Percentiles rank a stretch among this genome's conserved stretches.
phyloP scores from a whole-genome alignment of 768 basidiomycete genomes.

The Lentinula raphanica region DNA sequence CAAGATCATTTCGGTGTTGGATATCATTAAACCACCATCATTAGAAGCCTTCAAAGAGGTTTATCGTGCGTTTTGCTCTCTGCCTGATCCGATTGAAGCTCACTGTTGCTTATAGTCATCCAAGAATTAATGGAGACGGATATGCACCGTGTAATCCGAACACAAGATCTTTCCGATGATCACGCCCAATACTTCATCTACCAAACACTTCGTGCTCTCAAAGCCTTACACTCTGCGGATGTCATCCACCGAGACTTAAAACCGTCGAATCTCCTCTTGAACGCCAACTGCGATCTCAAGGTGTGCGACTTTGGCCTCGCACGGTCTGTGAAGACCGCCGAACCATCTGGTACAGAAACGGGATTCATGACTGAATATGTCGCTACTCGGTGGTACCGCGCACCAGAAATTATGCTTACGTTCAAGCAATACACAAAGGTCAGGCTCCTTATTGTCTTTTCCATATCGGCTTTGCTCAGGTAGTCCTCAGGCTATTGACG shows the following conservation, averaged over 20 bases:
- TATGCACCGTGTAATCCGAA: slow-evolving; percentile 94
- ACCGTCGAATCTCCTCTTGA: slow-evolving; percentile 94
- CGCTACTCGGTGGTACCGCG: slow-evolving; percentile 97
- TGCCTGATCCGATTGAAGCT: slow-evolving; percentile 1
- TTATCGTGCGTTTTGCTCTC: slow-evolving; percentile 45
- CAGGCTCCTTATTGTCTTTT: slow-evolving; percentile 12
- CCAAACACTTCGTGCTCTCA: slow-evolving; percentile 91
- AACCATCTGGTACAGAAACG: slow-evolving; percentile 78
- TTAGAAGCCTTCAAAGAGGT: slow-evolving; percentile 86
- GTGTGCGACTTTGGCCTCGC: slow-evolving; percentile 95
- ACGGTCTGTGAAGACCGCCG: slow-evolving; percentile 81
- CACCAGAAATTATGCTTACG: slow-evolving; percentile 98
- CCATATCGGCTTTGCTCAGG: slow-evolving; percentile 3
- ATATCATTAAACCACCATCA: slow-evolving; percentile 78
- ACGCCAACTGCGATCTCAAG: slow-evolving; percentile 95
- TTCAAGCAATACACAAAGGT: slow-evolving; percentile 98
- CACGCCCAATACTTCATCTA: slow-evolving; percentile 93
- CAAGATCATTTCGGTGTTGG: slow-evolving; percentile 85
- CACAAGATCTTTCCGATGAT: slow-evolving; percentile 92
- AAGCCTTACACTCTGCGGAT: slow-evolving; percentile 93
- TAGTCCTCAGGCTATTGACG: slow-evolving; percentile 63
- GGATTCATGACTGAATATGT: slow-evolving; percentile 98
- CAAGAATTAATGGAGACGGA: slow-evolving; percentile 96
- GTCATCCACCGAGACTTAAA: slow-evolving; percentile 97
- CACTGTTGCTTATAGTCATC: slow-evolving; percentile 47